phyloP scores from a whole-genome alignment of 345 rosid genomes.

The Melaleuca alternifolia region DNA sequence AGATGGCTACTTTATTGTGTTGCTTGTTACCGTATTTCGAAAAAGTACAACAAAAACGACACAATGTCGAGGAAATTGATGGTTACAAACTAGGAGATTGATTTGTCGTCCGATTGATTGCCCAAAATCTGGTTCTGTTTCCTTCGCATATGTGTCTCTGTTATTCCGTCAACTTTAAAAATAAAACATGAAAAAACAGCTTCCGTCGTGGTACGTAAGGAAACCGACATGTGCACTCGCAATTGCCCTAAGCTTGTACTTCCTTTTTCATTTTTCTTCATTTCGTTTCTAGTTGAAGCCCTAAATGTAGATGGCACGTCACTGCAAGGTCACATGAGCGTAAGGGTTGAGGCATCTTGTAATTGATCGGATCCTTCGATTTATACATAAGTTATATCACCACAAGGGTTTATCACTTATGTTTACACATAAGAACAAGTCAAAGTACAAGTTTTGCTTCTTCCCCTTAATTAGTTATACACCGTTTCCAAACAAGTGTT shows the following conservation, averaged over 20 bases:
- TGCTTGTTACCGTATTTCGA: not conserved
- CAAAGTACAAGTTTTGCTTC: not conserved
- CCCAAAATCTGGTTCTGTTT: not conserved
- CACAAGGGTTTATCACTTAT: not conserved
- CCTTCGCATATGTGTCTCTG: not conserved
- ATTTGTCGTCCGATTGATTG: not conserved
- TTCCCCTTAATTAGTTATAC: not conserved
- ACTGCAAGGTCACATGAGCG: not conserved
- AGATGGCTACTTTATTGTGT: not conserved
- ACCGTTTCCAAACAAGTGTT: not conserved
- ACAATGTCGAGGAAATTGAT: not conserved
- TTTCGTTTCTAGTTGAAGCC: not conserved
- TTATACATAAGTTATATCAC: not conserved
- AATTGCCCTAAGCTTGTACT: not conserved
- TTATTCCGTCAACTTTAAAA: not conserved
- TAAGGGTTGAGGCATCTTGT: not conserved
- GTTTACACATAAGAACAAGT: not conserved
- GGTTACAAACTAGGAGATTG: not conserved
- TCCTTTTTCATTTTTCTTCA: not conserved
- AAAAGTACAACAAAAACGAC: not conserved
- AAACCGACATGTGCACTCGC: not conserved
- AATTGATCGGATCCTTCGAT: not conserved
- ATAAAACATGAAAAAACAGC: not conserved
- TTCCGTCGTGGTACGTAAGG: not conserved
- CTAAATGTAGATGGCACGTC: not conserved